Percentiles rank a stretch among this genome's conserved stretches.
Evolutionary conservation across 2,329 filamentous ascomycete species (phyloP).

Genomic region (Beauveria australis): DNA sequence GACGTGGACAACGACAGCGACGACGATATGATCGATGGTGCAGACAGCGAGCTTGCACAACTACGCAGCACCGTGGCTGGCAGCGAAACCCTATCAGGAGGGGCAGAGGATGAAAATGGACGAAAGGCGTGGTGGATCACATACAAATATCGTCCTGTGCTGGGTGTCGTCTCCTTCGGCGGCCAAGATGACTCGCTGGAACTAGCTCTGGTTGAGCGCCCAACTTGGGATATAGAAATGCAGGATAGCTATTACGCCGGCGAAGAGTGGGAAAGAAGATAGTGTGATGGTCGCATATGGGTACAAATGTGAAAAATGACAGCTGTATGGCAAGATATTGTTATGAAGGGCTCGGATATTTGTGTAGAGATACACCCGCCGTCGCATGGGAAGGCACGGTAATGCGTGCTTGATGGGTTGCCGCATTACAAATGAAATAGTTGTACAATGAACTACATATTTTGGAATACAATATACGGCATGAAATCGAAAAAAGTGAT

Average conservation of each 20-base stretch:
- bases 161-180: slow-evolving; percentile 55
- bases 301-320: background rate
- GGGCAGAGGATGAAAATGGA: slow-evolving; percentile 15
- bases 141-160: slow-evolving; percentile 88
- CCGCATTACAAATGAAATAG: background rate
- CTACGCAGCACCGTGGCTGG: slow-evolving; percentile 21
- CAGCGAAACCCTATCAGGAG: slow-evolving; percentile 16
- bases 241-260: slow-evolving; percentile 61
- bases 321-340: background rate
- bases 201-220: slow-evolving; percentile 81
- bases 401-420: background rate
- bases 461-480: slow-evolving; percentile 6
- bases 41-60: slow-evolving; percentile 26
- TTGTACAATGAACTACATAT: slow-evolving; percentile 8
- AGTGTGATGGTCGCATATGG: background rate
- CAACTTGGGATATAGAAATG: slow-evolving; percentile 73
- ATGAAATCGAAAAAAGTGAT: background rate
- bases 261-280: slow-evolving; percentile 39
- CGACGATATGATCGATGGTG: slow-evolving; percentile 27
- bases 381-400: background rate
- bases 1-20: slow-evolving; percentile 28
- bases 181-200: slow-evolving; percentile 47
- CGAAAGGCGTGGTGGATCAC: slow-evolving; percentile 62
- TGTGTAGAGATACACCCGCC: background rate
- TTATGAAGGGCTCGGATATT: background rate